phyloP scores from a whole-genome alignment of 352 stramenopile genomes.

The Hyphochytrium catenoides region DNA sequence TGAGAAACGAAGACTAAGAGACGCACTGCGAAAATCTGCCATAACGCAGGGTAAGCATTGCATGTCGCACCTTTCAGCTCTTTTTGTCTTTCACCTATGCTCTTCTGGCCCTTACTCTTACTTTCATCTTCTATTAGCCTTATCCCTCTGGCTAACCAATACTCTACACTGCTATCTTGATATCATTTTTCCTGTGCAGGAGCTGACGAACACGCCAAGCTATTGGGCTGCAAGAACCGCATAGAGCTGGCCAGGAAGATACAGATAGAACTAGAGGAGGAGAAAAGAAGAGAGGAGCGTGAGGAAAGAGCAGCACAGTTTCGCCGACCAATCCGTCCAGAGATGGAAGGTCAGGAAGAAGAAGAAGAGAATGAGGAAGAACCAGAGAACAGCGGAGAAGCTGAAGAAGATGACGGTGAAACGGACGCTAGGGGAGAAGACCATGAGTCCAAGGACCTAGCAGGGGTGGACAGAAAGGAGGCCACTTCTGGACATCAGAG shows the following conservation, averaged over 20 bases:
- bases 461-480: constrained; percentile 1
- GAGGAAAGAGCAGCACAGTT: constrained; percentile 6
- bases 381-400: neutral
- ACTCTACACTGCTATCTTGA: no score
- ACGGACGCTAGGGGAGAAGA: constrained; percentile 2
- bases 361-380: constrained; percentile 3
- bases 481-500: neutral
- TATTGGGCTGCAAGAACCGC: constrained; percentile 42
- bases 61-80: no score
- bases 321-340: constrained; percentile 5
- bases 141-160: no score
- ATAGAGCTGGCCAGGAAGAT: constrained; percentile 33
- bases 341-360: constrained; percentile 5
- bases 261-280: constrained; percentile 24
- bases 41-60: no score
- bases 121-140: no score
- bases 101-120: no score
- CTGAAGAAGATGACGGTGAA: neutral
- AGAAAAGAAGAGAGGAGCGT: constrained; percentile 12
- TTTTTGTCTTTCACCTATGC: no score
- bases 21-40: no score
- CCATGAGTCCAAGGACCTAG: constrained; percentile 4
- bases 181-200: constrained; percentile 9
- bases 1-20: no score
- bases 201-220: constrained; percentile 29